Evolutionary conservation across 345 rosid genomes (phyloP).

Genomic region (Populus euphratica): DNA sequence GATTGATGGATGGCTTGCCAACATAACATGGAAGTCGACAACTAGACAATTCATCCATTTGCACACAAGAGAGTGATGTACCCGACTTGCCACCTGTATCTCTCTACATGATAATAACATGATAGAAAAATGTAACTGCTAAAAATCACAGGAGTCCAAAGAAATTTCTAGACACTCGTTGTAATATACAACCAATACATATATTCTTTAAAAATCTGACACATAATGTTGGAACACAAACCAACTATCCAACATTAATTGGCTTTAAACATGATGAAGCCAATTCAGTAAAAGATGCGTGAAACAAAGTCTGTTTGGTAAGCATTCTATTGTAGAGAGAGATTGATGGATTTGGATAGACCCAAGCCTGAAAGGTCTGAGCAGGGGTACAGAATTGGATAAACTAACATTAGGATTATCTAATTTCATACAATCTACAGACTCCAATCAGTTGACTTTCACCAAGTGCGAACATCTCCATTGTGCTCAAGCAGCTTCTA

Average conservation of each 20-base stretch:
- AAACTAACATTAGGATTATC: neutral
- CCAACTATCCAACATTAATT: neutral
- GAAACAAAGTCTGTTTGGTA: neutral
- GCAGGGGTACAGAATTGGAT: neutral
- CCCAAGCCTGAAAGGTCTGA: neutral
- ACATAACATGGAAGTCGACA: neutral
- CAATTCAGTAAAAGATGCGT: neutral
- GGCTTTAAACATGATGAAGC: neutral
- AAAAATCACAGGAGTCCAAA: neutral
- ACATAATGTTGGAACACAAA: neutral
- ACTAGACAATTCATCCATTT: neutral
- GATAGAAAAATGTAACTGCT: neutral
- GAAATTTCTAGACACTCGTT: neutral
- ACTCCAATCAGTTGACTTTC: neutral
- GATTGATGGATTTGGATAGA: slow-evolving; percentile 1
- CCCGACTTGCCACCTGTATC: neutral
- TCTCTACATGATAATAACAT: neutral
- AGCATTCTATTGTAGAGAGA: neutral
- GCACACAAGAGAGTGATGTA: neutral
- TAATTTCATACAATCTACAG: neutral
- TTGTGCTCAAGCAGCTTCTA: neutral
- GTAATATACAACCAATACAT: neutral
- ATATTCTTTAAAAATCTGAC: neutral
- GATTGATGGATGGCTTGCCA: neutral
- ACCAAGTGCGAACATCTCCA: neutral